A percentile compares a stretch with the other conserved stretches of the same genome.
These are phyloP conservation scores for Phytophthora kernoviae DNA, from an alignment of 352 stramenopile species.

Conservation along the genomic window DNA sequence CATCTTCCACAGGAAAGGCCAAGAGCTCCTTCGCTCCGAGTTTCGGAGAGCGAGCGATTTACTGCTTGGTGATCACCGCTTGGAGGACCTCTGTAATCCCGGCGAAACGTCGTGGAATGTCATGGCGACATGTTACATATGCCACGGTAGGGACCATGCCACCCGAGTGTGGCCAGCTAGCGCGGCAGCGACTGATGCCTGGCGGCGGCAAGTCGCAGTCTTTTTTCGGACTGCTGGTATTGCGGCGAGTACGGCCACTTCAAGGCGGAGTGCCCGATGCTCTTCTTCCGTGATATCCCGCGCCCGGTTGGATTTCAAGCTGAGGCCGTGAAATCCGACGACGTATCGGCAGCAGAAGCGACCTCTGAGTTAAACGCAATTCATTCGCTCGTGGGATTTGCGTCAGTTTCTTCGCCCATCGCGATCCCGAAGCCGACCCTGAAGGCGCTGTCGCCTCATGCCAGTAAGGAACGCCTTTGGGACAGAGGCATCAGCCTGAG, in stretches of 20 bases:
- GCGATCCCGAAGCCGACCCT: constrained; percentile 16
- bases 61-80: constrained; percentile 43
- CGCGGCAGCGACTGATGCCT: constrained; percentile 18
- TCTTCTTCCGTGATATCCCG: constrained; percentile 61
- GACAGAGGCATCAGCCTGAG: constrained; percentile 35
- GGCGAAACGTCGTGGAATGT: constrained; percentile 60
- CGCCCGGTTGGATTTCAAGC: constrained; percentile 6
- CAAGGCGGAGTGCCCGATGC: constrained; percentile 76
- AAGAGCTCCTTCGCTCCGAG: constrained; percentile 62
- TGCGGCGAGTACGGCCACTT: constrained; percentile 74
- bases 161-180: constrained; percentile 58
- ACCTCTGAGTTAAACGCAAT: constrained; percentile 6
- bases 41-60: constrained; percentile 68
- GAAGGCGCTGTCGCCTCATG: constrained; percentile 19
- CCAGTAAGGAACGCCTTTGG: constrained; percentile 35
- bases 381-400: constrained; percentile 10
- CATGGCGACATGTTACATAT: constrained; percentile 72
- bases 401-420: constrained; percentile 22
- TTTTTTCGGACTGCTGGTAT: constrained; percentile 75
- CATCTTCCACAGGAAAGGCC: constrained; percentile 74
- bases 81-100: constrained; percentile 56
- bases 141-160: constrained; percentile 46
- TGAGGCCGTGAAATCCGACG: constrained; percentile 11
- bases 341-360: constrained; percentile 19
- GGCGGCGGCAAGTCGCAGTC: constrained; percentile 17